Percentiles rank a stretch among this genome's conserved stretches.
These are phyloP conservation scores for Apiotrichum laibachii DNA, from an alignment of 1,284 basidiomycete species.

Conservation along the genomic window DNA sequence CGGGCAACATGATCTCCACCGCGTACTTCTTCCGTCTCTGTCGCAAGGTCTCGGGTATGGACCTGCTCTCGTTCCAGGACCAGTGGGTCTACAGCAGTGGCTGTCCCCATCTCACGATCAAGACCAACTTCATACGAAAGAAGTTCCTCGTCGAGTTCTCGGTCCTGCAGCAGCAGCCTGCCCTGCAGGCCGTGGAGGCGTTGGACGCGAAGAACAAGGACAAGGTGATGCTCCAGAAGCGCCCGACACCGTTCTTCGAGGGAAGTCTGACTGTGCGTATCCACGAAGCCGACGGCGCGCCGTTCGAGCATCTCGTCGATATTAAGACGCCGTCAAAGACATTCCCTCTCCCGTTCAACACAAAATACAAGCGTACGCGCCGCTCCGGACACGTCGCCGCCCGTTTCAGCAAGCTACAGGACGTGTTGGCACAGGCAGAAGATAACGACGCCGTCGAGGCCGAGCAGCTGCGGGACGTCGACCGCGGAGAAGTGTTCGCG, in stretches of 20 bases:
- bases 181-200: constrained; percentile 47
- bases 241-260: constrained; percentile 85
- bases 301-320: constrained; percentile 97
- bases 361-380: constrained; percentile 97
- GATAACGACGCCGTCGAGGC: constrained; percentile 87
- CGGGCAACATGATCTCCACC: constrained; percentile 81
- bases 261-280: constrained; percentile 96
- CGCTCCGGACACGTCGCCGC: constrained; percentile 71
- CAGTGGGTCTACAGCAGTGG: constrained; percentile 99
- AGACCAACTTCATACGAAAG: constrained; percentile 92
- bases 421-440: constrained; percentile 86
- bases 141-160: constrained; percentile 97
- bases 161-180: constrained; percentile 83
- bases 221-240: constrained; percentile 60
- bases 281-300: constrained; percentile 97
- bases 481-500: constrained; percentile 76
- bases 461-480: constrained; percentile 73
- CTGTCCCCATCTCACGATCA: constrained; percentile 85
- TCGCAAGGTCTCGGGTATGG: constrained; percentile 87
- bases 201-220: constrained; percentile 23
- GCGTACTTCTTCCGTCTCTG: constrained; percentile 87
- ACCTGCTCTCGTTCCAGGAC: constrained; percentile 84
- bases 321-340: constrained; percentile 82
- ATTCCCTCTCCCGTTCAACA: constrained; percentile 97
- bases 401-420: constrained; percentile 72